Base-by-base conservation (phyloP, 805 yeast genomes). In the Ogataea wickerhamii region DNA sequence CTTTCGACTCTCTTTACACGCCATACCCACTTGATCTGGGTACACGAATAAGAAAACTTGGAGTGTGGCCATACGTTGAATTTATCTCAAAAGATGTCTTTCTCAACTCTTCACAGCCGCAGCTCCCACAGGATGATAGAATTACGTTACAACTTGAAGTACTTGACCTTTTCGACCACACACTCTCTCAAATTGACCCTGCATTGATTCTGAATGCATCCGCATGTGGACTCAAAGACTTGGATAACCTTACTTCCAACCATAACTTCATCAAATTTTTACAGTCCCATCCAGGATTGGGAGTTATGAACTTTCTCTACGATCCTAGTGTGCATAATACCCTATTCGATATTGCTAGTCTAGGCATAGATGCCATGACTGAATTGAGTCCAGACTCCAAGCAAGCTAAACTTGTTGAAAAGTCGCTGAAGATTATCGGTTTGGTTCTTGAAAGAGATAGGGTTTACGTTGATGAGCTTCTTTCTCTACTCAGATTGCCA, bases 11-110 rank as follows among this genome's bases (percentile, higher is more conserved):
- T 24, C 52, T 49, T 23, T 38, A 52, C 4, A 52, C 80, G 11
- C 68, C 77, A 10, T 83, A 70, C 50, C 95, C 95, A 1, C 49
- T 65, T 5, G 76, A 72, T 36, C 56, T 87, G 19, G 96, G 96
- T 0, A 55, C 56, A 2, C 66, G 68, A 0, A 74, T 78, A 45
- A 71, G 95, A 49, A 73, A 66, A 22, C 70, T 69, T 22, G 95
- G 96, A 2, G 60, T 87, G 5, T 77, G 88, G 76, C 87, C 93
- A 3, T 91, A 89, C 51, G 57, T 85, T 37, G 91, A 87, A 37
- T 87, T 76, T 49, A 56, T 88, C 11, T 53, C 84, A n/a, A 63
- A 71, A 10, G 84, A 82, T 29, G 76, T 88, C 0, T 76, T 88
- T 47, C 73, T 71, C 5, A 73, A 76, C 18, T 64, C 85, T 2